These are phyloP conservation scores for Pythium coloratum DNA, from an alignment of 352 stramenopile species.

Conservation along the genomic window DNA sequence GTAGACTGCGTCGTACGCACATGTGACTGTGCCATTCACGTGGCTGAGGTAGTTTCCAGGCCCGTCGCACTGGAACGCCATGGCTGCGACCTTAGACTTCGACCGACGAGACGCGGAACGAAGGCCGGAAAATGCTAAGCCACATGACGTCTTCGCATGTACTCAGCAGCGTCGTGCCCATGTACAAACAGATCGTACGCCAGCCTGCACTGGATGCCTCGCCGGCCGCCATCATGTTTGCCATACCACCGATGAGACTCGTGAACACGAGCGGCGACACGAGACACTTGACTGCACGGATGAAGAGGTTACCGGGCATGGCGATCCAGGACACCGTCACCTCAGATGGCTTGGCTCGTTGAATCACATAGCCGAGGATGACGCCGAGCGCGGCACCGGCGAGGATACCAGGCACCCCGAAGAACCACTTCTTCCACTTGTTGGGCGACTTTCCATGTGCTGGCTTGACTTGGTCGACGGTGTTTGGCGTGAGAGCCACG, in stretches of 20 bases:
- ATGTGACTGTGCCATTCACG: conserved; percentile 23
- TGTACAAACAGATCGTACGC: conserved; percentile 33
- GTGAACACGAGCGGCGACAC: conserved; percentile 49
- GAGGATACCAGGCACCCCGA: conserved; percentile 17
- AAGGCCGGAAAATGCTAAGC: conserved; percentile 22
- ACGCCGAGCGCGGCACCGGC: conserved; percentile 7
- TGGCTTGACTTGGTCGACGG: too few species aligned
- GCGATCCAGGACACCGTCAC: conserved; percentile 25
- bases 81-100: conserved; percentile 2
- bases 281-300: conserved; percentile 51
- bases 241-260: conserved; percentile 37
- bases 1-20: conserved; percentile 21
- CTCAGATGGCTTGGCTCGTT: conserved; percentile 6
- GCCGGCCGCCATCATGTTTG: conserved; percentile 38
- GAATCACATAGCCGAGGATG: conserved; percentile 1
- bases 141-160: conserved; percentile 19
- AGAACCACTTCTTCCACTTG: conserved; percentile 1
- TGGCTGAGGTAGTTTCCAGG: conserved; percentile 26
- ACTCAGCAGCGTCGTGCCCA: conserved; percentile 24
- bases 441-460: too few species aligned
- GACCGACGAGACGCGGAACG: conserved; percentile 12
- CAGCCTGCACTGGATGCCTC: conserved; percentile 37
- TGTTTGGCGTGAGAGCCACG: too few species aligned
- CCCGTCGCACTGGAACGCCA: conserved; percentile 12
- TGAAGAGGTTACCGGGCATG: conserved; percentile 42